Evolutionary conservation across 208 protist genomes (phyloP).

Genomic region (Naegleria lovaniensis): DNA sequence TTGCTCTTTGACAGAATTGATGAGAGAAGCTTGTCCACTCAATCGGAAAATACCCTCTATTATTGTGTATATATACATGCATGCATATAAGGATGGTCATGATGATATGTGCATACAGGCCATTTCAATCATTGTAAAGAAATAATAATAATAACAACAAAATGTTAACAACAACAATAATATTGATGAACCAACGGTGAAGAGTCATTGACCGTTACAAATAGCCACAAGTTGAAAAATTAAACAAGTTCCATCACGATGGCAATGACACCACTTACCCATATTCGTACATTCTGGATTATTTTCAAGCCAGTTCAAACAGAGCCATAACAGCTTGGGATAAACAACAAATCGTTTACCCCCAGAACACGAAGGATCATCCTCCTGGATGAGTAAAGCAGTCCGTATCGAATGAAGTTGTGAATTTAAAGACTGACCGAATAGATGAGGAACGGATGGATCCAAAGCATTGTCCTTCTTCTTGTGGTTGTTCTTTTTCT

Average conservation of each 20-base stretch:
- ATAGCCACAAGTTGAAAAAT: no score
- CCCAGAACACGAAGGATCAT: background rate
- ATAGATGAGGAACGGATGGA: background rate
- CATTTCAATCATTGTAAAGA: background rate
- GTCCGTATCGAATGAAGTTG: background rate
- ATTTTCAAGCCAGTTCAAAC: background rate
- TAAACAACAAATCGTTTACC: background rate
- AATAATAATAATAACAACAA: background rate
- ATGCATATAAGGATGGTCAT: no score
- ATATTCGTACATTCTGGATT: background rate
- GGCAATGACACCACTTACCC: no score
- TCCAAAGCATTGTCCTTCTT: background rate
- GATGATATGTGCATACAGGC: no score
- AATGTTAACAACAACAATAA: background rate
- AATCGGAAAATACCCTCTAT: background rate
- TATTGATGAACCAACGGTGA: no score
- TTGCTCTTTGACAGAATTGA: background rate
- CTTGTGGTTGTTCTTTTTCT: background rate
- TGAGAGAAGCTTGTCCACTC: background rate
- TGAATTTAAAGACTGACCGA: background rate
- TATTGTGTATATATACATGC: no score
- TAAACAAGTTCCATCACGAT: no score
- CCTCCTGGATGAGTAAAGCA: background rate
- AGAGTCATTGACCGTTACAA: no score
- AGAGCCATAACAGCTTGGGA: background rate